phyloP scores from a whole-genome alignment of 2,329 filamentous ascomycete genomes.

The Beauveria scarabaeidicola region DNA sequence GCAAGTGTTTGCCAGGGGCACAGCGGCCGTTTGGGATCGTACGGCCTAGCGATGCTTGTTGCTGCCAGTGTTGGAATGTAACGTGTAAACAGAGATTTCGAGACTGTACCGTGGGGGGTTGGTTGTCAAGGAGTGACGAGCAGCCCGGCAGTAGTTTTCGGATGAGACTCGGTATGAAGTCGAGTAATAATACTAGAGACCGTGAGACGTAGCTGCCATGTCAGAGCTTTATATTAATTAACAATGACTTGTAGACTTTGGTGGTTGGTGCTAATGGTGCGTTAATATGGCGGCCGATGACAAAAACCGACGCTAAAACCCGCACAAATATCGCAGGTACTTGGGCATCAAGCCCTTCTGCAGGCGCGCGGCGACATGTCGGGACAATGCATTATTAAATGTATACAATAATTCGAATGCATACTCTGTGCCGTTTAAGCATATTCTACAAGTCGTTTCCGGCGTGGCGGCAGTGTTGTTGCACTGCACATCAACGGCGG shows the following conservation, averaged over 20 bases:
- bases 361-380: background rate
- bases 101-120: background rate
- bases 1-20: constrained; percentile 7
- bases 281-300: constrained; percentile 2
- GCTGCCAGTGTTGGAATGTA: background rate
- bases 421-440: too few relatives aligned
- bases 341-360: background rate
- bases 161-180: background rate
- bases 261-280: background rate
- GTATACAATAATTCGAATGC: too few relatives aligned
- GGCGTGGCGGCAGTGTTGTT: background rate
- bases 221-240: constrained; percentile 5
- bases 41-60: background rate
- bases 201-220: constrained; percentile 1
- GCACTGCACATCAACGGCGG: background rate
- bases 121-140: too few relatives aligned
- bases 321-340: constrained; percentile 28
- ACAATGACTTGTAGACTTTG: background rate
- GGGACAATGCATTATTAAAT: background rate
- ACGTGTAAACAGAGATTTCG: background rate
- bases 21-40: background rate
- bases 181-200: background rate
- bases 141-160: background rate
- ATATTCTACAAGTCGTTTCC: too few relatives aligned
- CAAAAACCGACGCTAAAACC: constrained; percentile 20